Conservation (phyloP, 345 rosid species). For the Aethionema arabicum region DNA sequence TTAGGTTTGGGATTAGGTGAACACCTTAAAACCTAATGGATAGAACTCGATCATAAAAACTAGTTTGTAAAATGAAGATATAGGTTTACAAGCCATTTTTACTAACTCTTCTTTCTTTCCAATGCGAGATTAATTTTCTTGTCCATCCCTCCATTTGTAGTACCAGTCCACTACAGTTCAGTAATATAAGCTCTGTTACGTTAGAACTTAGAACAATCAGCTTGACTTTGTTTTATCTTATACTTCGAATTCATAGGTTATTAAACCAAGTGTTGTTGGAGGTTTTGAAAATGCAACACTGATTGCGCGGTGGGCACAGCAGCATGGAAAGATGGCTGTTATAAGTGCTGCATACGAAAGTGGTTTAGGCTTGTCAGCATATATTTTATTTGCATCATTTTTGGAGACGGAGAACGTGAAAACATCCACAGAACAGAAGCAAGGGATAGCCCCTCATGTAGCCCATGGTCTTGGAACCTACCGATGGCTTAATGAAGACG, state of each 20-base stretch:
- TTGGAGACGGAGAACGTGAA: slow-evolving; percentile 64
- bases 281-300: slow-evolving; percentile 81
- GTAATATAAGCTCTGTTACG: slow-evolving; percentile 9
- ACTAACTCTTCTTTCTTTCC: no score
- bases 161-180: not conserved
- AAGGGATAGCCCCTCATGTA: slow-evolving; percentile 41
- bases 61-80: no score
- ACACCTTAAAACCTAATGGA: no score
- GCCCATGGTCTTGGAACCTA: slow-evolving; percentile 98
- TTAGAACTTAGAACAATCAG: not conserved
- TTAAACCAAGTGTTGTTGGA: slow-evolving; percentile 87
- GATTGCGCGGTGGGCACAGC: slow-evolving; percentile 83
- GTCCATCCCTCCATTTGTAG: no score
- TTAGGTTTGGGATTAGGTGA: no score
- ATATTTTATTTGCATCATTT: slow-evolving; percentile 63
- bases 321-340: slow-evolving; percentile 79
- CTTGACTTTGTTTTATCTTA: slow-evolving; percentile 20
- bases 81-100: no score
- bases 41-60: no score
- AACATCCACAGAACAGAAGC: slow-evolving; percentile 40
- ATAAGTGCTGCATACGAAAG: slow-evolving; percentile 92
- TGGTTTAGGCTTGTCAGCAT: slow-evolving; percentile 68
- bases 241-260: slow-evolving; percentile 51
- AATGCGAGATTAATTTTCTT: no score
- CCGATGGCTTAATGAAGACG: slow-evolving; percentile 81